Base-by-base conservation (phyloP, 1,284 basidiomycete species). In the Mycena sp. region DNA sequence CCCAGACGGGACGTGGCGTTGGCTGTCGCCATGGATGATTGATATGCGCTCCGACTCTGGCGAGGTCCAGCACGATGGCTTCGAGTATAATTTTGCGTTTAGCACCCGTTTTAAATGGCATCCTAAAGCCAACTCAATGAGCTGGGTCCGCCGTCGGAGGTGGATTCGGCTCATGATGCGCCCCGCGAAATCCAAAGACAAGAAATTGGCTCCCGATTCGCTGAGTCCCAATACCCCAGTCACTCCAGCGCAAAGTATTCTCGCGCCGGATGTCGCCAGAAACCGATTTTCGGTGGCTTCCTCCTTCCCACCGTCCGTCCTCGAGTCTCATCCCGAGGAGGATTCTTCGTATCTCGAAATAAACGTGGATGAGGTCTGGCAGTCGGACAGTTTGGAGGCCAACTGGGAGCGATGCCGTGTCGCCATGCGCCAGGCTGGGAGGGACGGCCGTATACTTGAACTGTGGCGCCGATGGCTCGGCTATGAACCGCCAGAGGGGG, bases 1-100 rank as follows among this genome's bases (percentile, higher is more conserved):
- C 34, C 94, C 93, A 1, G 92, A 94, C 75, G 93, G 92, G 34
- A 88, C 86, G 14, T 95, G 94, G 94, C 86, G 81, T 57, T 95
- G 93, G 93, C 89, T 94, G 3, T 93, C 92, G 48, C 81, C 86
- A 9, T 95, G 93, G 93, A 93, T 95, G 92, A 89, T 95, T 70
- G 94, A 95, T 82, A 95, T 95, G 93, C 90, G 91, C 52, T 86
- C 89, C 25, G 89, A 92, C 73, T 81, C 82, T 22, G 92, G 92
- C 62, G 87, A 91, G 76, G 91, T 94, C 6, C 91, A 93, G 76
- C 86, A 92, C 74, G 93, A 95, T 75, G 93, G 93, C 52, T 95
- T 94, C 74, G 92, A 95, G 80, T 95, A 95, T 81, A 94, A 94
- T 77, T 93, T 91, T 88, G 79, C 83, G 72, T 95, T 95, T 75